Conservation (phyloP, 2,329 filamentous ascomycete genomes). For the Hymenoscyphus salicellus region DNA sequence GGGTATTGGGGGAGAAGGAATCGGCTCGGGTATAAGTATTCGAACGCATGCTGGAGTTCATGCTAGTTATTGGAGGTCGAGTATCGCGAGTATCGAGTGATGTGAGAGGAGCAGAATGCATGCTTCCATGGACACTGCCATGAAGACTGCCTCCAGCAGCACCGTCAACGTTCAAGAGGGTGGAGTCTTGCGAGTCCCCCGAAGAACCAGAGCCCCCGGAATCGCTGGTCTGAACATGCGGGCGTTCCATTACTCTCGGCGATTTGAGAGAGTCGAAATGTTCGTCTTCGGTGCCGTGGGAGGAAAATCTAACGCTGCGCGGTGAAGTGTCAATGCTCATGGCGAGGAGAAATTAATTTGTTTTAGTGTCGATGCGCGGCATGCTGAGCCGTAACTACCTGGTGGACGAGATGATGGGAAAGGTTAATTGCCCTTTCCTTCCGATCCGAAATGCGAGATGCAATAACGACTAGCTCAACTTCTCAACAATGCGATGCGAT, state of each 20-base stretch:
- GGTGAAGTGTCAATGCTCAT: conserved; percentile 49
- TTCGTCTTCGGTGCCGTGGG: conserved; percentile 47
- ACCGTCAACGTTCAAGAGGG: conserved; percentile 20
- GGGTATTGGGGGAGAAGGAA: conserved; percentile 24
- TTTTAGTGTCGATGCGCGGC: conserved; percentile 18
- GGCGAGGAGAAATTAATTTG: conserved; percentile 11
- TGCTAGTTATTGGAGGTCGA: conserved; percentile 28
- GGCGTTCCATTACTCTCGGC: conserved; percentile 35
- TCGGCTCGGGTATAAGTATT: conserved; percentile 40
- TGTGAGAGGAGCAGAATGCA: conserved; percentile 16
- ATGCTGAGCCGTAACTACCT: conserved; percentile 6
- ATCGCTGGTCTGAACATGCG: conserved; percentile 39
- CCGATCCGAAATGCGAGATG: not conserved
- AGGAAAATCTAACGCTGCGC: conserved; percentile 56
- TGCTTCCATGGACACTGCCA: conserved; percentile 20
- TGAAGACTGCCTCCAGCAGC: conserved; percentile 20
- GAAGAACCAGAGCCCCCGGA: conserved; percentile 49
- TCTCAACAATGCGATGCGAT: not conserved
- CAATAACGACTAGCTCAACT: no score
- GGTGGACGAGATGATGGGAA: not conserved
- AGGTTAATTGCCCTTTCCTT: not conserved
- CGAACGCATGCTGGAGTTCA: conserved; percentile 38
- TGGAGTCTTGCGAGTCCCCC: conserved; percentile 34
- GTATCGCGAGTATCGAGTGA: conserved; percentile 30
- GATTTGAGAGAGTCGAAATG: conserved; percentile 44